Base-by-base conservation (phyloP, 805 yeast species). In the Candida silvatica region DNA sequence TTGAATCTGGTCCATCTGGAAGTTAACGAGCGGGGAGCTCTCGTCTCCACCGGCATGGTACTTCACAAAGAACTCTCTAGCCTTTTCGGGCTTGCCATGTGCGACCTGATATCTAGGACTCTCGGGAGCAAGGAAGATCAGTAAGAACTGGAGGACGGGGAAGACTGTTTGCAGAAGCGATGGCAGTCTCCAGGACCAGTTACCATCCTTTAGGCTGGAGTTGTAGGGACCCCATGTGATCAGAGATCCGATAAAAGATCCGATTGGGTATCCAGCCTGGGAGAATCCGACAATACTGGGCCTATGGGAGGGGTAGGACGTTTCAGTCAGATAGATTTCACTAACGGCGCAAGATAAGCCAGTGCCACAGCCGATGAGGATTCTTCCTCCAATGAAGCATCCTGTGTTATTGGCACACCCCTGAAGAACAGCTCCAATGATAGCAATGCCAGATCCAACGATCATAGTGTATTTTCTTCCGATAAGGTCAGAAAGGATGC, bases 381-480 rank as follows among this genome's bases (percentile, higher is more conserved):
- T 47, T 58, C 80, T 62, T 0, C 69, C 49, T 14, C 48, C 65
- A 20, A 70, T 52, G 47, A 68, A 64, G 47, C 47, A 49, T n/a
- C 50, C 58, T 25, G 45, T 38, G 6, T 36, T 29, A 7, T 33
- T 35, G 7, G 80, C 64, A 16, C 69, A 34, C 12, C 68, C 55
- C 40, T 79, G 80, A 24, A 80, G 58, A 27, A 67, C 47, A 17
- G 77, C 67, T 38, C 84, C 83, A 29, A 74, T 40, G 20, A 72
- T 56, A 44, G 78, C 71, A 31, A 75, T 61, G 14, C 63, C 14
- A 30, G 74, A 59, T 9, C 87, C 86, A 17, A 60, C 32, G 17
- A 68, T 45, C 24, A 79, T 64, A 37, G 70, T 49, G 17, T 72
- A 73, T 52, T 75, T 72, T 58, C 90, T 74, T 29, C 90, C 88